Percentiles rank a stretch among this genome's conserved stretches.
Evolutionary conservation across 768 basidiomycete genomes (phyloP).

Genomic region (Leccinellum rugosiceps): DNA sequence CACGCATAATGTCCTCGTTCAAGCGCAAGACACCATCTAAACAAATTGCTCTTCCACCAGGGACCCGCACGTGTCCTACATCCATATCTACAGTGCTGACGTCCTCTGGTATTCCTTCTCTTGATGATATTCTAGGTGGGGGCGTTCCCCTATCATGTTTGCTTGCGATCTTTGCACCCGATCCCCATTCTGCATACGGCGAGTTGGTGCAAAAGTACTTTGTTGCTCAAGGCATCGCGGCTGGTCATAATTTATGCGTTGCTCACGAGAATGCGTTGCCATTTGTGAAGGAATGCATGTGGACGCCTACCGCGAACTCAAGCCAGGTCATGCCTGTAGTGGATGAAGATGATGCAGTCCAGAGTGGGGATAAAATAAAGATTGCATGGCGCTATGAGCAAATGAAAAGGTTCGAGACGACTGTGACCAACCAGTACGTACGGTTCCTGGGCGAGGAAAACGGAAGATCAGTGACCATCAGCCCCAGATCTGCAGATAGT

Average conservation of each 20-base stretch:
- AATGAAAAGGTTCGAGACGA: conserved; percentile 91
- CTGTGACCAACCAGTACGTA: conserved; percentile 57
- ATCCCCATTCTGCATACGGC: conserved; percentile 81
- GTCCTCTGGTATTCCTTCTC: conserved; percentile 87
- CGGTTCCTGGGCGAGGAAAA: conserved; percentile 16
- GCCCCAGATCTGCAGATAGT: conserved; percentile 48
- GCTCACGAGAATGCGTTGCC: conserved; percentile 55
- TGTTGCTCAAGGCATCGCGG: conserved; percentile 79
- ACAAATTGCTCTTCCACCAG: conserved; percentile 40
- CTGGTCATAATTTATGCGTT: conserved; percentile 65
- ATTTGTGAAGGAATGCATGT: conserved; percentile 78
- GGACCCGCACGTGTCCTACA: conserved; percentile 57
- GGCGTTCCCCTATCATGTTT: conserved; percentile 82
- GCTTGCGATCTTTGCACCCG: conserved; percentile 74
- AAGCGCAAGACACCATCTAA: conserved; percentile 57
- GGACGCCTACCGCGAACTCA: conserved; percentile 45
- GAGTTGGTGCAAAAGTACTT: conserved; percentile 87
- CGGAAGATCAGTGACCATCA: conserved; percentile 10
- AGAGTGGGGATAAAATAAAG: conserved; percentile 65
- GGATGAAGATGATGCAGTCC: conserved; percentile 35
- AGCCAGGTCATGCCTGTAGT: conserved; percentile 7
- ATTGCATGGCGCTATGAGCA: conserved; percentile 98
- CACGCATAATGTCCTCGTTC: conserved; percentile 68
- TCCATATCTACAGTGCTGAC: conserved; percentile 55
- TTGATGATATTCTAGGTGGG: conserved; percentile 94